These are phyloP conservation scores for Solanum dulcamara DNA, from an alignment of 257 asterid genomes.

Conservation along the genomic window DNA sequence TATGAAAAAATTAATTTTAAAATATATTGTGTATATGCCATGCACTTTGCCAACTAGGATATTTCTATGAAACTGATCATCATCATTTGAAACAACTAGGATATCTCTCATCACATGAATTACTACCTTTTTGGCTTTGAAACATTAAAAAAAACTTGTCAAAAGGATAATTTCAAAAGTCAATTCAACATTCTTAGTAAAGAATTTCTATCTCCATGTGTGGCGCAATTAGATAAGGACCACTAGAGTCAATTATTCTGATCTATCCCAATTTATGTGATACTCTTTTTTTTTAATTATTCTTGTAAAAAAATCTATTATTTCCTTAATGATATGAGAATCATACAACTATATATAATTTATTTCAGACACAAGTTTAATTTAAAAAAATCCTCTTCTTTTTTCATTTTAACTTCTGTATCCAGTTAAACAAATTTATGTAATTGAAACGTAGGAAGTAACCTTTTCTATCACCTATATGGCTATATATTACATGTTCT, in stretches of 20 bases:
- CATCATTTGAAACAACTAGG: neutral
- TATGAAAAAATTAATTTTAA: neutral
- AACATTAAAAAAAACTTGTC: neutral
- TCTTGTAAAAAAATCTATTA: no score
- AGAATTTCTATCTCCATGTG: no score
- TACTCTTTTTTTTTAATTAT: neutral
- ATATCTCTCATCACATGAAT: neutral
- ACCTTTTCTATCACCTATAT: neutral
- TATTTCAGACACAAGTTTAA: no score
- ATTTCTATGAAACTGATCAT: neutral
- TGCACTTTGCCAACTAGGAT: neutral
- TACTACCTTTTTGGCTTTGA: neutral
- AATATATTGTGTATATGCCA: neutral
- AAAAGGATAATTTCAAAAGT: neutral
- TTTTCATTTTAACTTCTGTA: no score
- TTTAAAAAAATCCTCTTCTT: no score
- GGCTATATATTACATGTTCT: neutral
- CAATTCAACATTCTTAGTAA: neutral
- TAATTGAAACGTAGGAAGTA: no score
- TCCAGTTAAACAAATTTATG: no score
- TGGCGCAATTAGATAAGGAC: no score
- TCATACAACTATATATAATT: no score
- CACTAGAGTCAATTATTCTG: neutral
- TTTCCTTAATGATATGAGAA: no score
- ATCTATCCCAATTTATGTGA: neutral